Evolutionary conservation across 2,329 filamentous ascomycete species (phyloP), one percentile per base, ranked within the genome.

Genomic region (Trichoderma koningiopsis): DNA sequence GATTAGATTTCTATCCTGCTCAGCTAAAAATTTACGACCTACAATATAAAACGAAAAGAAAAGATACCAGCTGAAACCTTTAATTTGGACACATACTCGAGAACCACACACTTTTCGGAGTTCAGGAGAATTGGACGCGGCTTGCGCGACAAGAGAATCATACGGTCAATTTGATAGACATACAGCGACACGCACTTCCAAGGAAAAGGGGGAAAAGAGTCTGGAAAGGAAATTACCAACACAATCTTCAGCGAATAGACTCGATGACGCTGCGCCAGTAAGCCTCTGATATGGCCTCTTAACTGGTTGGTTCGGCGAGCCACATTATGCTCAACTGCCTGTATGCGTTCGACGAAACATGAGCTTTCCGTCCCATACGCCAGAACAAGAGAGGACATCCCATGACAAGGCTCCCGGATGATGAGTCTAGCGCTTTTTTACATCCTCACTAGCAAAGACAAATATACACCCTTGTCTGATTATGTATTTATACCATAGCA

Each of bases 1-100:
- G 4, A 29, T 40, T 27, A 81, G 79, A 75, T 76, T 65, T 80
- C 79, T 43, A 78, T 81, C 64, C 75, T 81, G 68, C 71, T 80
- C 59, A 78, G 75, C 74, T 81, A 80, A 73, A 80, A 80, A 14
- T 22, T 14, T 55, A 27, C 5, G 14, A 16, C 3, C 27, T 4
- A 16, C 19, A 27, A 67, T 5, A 11, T 40, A n/a, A 43, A 10
- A 10, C 14, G 56, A 8, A 55, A 33, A 24, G 13, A 16, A 57
- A 57, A 37, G 22, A 58, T 11, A 58, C n/a, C n/a, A 8, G 14
- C 62, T 35, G 22, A 49, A 66, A 43, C 40, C 22, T 57, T 53
- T 27, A 35, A 56, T 35, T 49, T 31, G 37, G 52, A 47, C 43
- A 56, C 47, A 33, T 24, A 49, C 35, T 33, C 47, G 27, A 49